Conservation (phyloP, 2,329 filamentous ascomycete genomes). For the Fusarium napiforme region DNA sequence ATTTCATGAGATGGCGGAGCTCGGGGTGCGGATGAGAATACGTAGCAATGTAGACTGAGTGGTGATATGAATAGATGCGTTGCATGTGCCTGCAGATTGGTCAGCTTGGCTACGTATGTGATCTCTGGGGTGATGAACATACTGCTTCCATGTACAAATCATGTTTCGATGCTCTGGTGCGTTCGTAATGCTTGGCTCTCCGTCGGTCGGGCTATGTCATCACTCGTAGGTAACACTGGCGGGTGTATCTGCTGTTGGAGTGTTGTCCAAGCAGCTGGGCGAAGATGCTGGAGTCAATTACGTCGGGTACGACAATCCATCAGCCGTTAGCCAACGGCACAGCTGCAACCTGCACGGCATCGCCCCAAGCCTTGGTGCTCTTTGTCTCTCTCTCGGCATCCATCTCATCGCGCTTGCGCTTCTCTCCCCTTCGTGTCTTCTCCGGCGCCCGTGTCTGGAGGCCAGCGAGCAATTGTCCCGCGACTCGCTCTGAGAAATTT, state of each 20-base stretch:
- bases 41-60: too few relatives aligned
- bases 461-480: background rate
- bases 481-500: background rate
- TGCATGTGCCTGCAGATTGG: accelerated
- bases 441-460: background rate
- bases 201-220: accelerated
- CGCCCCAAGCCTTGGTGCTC: background rate
- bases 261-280: too few relatives aligned
- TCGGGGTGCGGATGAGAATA: background rate
- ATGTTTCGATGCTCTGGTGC: background rate
- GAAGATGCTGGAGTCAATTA: too few relatives aligned
- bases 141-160: accelerated
- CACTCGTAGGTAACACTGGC: background rate
- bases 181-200: background rate
- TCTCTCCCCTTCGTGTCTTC: accelerated
- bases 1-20: too few relatives aligned
- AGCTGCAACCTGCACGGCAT: too few relatives aligned
- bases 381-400: background rate
- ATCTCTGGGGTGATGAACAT: accelerated
- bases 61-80: too few relatives aligned
- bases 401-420: background rate
- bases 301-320: too few relatives aligned
- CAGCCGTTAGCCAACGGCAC: too few relatives aligned
- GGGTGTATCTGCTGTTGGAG: background rate
- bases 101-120: background rate